These are phyloP conservation scores for Tuber brumale DNA, from an alignment of 495 filamentous ascomycete genomes.

Conservation along the genomic window DNA sequence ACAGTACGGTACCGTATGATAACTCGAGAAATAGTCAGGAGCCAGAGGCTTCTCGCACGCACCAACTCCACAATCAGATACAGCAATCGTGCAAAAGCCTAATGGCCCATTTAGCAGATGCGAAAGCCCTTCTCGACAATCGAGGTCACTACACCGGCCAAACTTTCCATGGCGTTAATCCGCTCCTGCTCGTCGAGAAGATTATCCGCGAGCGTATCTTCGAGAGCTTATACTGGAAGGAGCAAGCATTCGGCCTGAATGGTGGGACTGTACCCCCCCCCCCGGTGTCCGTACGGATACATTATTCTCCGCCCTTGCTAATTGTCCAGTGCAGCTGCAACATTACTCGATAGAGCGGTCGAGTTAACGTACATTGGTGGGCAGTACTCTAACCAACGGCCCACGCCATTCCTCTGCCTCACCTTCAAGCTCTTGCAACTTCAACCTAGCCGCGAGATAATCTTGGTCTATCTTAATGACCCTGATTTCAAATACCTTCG, in stretches of 20 bases:
- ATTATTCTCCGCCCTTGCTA: background rate
- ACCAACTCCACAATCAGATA: background rate
- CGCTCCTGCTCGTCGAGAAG: slow-evolving; percentile 64
- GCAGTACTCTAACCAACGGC: slow-evolving; percentile 71
- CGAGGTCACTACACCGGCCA: slow-evolving; percentile 53
- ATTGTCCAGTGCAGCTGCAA: slow-evolving; percentile 44
- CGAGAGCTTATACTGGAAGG: slow-evolving; percentile 95
- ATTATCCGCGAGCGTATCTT: slow-evolving; percentile 84
- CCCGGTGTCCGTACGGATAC: background rate
- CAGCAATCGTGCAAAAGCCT: slow-evolving; percentile 8
- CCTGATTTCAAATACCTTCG: slow-evolving; percentile 85
- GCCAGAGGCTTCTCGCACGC: background rate
- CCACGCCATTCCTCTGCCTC: slow-evolving; percentile 88
- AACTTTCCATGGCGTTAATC: slow-evolving; percentile 64
- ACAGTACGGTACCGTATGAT: too few relatives aligned
- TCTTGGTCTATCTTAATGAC: slow-evolving; percentile 72
- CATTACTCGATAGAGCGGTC: slow-evolving; percentile 80
- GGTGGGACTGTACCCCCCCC: slow-evolving; percentile 48
- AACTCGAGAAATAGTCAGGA: background rate
- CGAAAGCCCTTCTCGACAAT: slow-evolving; percentile 45
- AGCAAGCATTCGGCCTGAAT: slow-evolving; percentile 94
- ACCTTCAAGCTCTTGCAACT: slow-evolving; percentile 92
- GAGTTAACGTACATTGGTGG: slow-evolving; percentile 74
- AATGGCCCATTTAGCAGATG: slow-evolving; percentile 47
- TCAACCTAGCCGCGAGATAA: slow-evolving; percentile 65